A percentile compares a stretch with the other conserved stretches of the same genome.
These are phyloP conservation scores for Dothideomycetes sp. DNA, from an alignment of 2,329 filamentous ascomycete species.

Conservation along the genomic window DNA sequence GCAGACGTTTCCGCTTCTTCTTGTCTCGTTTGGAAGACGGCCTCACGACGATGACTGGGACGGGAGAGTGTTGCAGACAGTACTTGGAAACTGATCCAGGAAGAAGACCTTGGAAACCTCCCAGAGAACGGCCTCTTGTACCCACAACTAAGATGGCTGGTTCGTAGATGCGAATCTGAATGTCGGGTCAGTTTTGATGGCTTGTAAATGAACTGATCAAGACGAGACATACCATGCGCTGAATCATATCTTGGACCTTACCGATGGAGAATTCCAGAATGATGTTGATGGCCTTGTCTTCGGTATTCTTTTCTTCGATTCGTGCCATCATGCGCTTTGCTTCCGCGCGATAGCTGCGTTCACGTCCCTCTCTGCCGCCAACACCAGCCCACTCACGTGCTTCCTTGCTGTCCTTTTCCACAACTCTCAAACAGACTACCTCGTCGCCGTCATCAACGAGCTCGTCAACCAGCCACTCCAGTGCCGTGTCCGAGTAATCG, in stretches of 20 bases:
- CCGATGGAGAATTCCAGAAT: constrained; percentile 81
- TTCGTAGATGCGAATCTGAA: constrained; percentile 80
- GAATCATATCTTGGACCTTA: constrained; percentile 83
- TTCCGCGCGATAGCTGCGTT: constrained; percentile 57
- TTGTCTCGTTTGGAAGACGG: constrained; percentile 80
- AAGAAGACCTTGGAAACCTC: constrained; percentile 76
- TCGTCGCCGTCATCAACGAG: constrained; percentile 90
- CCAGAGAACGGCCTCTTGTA: constrained; percentile 73
- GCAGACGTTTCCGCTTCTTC: constrained; percentile 76
- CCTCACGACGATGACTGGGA: constrained; percentile 85
- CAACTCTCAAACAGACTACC: constrained; percentile 78
- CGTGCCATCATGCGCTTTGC: constrained; percentile 64
- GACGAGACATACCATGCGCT: constrained; percentile 61
- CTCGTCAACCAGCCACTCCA: constrained; percentile 88
- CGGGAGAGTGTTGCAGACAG: constrained; percentile 84
- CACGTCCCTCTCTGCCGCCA: constrained; percentile 51
- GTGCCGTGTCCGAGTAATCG: constrained; percentile 81
- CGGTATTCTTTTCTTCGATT: constrained; percentile 71
- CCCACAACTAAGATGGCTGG: constrained; percentile 87
- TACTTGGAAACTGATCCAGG: constrained; percentile 91
- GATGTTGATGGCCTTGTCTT: constrained; percentile 75
- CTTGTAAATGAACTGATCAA: neutral
- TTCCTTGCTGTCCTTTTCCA: constrained; percentile 72
- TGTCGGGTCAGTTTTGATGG: neutral
- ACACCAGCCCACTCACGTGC: constrained; percentile 32